Evolutionary conservation across 805 yeast species (phyloP), one percentile per base, ranked within the genome.

Genomic region (Hyphopichia homilentoma): DNA sequence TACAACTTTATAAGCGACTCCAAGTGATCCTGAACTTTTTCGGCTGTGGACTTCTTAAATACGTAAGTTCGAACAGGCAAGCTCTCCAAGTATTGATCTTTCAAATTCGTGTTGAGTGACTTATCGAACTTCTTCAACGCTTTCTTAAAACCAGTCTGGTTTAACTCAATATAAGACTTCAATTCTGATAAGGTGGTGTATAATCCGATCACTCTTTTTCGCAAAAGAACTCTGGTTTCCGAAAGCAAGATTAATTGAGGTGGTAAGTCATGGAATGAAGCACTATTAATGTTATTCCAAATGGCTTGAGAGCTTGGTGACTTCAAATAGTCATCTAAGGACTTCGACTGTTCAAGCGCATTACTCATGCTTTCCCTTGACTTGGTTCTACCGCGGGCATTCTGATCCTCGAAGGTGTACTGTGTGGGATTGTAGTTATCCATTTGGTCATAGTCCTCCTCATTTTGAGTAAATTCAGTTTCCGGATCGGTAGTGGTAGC

Each of bases 121-220:
- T 73, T 73, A 44, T 73, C 79, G 41, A 73, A 73, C 44, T 73
- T 73, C 43, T 73, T 73, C 39, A 68, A 57, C 7, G 76, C 77
- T 38, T 73, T 73, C 35, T 68, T 65, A 53, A 73, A 72, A 9
- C 77, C 78, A 14, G 76, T 72, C 32, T 64, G 65, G 48, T 73
- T 73, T 41, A 73, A 60, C 39, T 73, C 79, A 29, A 73, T 59
- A 40, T 50, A 73, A 6, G 77, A 68, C 39, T 73, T 70, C 39
- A 73, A 59, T 40, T 73, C 76, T 4, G 73, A 64, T 21, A 71
- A 44, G 4, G 70, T 63, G 12, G 75, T 65, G 46, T 53, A 73
- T 25, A 62, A 52, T 7, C 61, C 67, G 32, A 68, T 70, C 29
- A 68, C 59, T 26, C 73, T 50, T 42, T 70, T 73, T 31, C 75